phyloP scores from a whole-genome alignment of 1,284 basidiomycete genomes.

The Cystobasidiaceae sp. region DNA sequence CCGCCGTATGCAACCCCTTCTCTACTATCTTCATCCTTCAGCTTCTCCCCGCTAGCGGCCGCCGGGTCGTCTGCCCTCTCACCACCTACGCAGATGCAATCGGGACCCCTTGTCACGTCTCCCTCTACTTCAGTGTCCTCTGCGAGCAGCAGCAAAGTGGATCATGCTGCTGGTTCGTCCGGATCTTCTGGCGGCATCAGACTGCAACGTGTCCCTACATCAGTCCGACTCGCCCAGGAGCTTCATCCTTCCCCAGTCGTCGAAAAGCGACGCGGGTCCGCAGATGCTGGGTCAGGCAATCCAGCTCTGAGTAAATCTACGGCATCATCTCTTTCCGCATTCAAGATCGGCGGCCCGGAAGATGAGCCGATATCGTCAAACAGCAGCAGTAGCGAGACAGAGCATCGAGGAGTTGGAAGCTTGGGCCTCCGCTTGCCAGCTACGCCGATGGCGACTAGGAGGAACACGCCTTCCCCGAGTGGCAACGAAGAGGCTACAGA shows the following conservation, averaged over 20 bases:
- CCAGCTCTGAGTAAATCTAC: background rate
- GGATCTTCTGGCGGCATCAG: slow-evolving; percentile 46
- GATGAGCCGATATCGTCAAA: background rate
- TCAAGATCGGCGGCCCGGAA: slow-evolving; percentile 9
- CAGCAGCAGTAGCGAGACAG: slow-evolving; percentile 19
- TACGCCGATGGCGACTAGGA: slow-evolving; percentile 17
- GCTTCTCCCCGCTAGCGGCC: background rate
- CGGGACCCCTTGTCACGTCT: background rate
- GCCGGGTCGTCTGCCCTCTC: background rate
- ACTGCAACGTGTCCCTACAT: slow-evolving; percentile 53
- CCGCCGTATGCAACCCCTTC: slow-evolving; percentile 8
- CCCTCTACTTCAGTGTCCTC: slow-evolving; percentile 10
- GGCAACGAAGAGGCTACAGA: background rate
- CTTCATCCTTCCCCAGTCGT: slow-evolving; percentile 37
- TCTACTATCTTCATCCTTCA: background rate
- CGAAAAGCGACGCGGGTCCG: slow-evolving; percentile 14
- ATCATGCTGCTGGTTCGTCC: background rate
- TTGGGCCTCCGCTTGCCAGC: slow-evolving; percentile 1
- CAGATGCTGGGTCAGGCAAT: background rate
- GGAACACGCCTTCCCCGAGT: slow-evolving; percentile 24
- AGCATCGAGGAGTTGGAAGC: background rate
- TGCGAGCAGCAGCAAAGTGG: background rate
- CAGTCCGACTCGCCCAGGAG: slow-evolving; percentile 53
- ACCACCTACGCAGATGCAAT: background rate
- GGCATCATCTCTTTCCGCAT: background rate